phyloP scores from a whole-genome alignment of 352 stramenopile species.

The Plasmopara halstedii region DNA sequence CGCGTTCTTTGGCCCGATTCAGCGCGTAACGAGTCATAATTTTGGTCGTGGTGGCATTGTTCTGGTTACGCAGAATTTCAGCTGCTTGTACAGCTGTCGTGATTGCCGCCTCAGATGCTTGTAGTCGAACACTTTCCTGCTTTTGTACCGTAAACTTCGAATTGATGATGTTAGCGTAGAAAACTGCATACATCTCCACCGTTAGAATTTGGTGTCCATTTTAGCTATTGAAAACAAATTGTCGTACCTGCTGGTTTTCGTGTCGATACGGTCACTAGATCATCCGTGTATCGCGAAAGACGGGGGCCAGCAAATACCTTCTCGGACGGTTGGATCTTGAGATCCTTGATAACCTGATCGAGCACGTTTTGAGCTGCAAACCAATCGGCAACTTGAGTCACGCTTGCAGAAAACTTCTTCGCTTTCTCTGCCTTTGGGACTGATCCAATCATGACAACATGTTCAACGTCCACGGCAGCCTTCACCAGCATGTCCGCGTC shows the following conservation, averaged over 20 bases:
- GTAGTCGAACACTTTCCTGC: conserved; percentile 50
- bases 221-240: neutral
- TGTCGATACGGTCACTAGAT: conserved; percentile 62
- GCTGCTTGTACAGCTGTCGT: conserved; percentile 63
- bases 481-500: conserved; percentile 27
- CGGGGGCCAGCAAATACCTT: conserved; percentile 46
- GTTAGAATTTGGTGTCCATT: conserved; percentile 1
- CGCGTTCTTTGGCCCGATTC: conserved; percentile 39
- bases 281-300: conserved; percentile 58
- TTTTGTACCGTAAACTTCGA: conserved; percentile 72
- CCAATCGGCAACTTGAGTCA: conserved; percentile 28
- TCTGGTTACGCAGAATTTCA: conserved; percentile 62
- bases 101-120: conserved; percentile 61
- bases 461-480: conserved; percentile 18
- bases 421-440: conserved; percentile 37
- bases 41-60: conserved; percentile 45
- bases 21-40: conserved; percentile 65
- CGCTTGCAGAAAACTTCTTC: conserved; percentile 3
- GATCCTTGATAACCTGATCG: conserved; percentile 33
- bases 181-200: conserved; percentile 25
- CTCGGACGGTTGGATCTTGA: conserved; percentile 33
- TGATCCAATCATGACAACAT: conserved; percentile 36
- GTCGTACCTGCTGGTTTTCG: conserved; percentile 56
- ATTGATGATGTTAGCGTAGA: conserved; percentile 77
- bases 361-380: conserved; percentile 23